Evolutionary conservation across 768 basidiomycete genomes (phyloP), one percentile per base, ranked within the genome.

Genomic region (Termitomyces sp.): DNA sequence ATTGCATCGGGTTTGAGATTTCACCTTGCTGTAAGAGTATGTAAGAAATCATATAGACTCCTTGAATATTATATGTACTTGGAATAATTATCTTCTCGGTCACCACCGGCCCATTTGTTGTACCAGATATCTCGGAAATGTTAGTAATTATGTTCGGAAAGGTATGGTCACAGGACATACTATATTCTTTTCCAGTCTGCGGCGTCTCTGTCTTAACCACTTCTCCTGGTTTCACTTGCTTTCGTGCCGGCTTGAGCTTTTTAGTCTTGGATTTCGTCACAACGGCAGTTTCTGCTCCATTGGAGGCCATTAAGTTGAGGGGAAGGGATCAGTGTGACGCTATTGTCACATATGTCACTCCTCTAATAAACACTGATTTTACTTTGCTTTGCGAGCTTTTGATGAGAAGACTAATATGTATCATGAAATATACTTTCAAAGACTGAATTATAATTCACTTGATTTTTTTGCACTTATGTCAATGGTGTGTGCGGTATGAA

Each of bases 101-200:
- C 97, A 54, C 96, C 97, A 52, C 97, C 97, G n/a, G 97, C 97
- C 96, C 96, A 98, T 74, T 97, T 96, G 72, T 98, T 94, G 69
- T 96, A 98, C 96, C 97, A 99, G 50, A 96, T 90, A 71, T 99
- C 90, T 90, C 42, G 41, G 32, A 53, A 50, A 60, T 34, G 51
- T 62, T 30, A 53, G 55, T 38, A 53, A n/a, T 32, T 44, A 28
- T 11, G 57, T 38, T 17, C 17, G 12, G 32, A 41, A 30, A 4
- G 28, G 43, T 35, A 38, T 42, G 45, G 19, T 42, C 4, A 44
- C 41, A 17, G 12, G 17, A 82, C 88, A 64, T 62, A 95, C 94
- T 98, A 74, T 96, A 97, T 68, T 97, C 94, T 70, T 96, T 96
- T 47, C 94, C 94, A 0, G 93, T 92, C 70, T 98, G 94, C 9